These are phyloP conservation scores for Daldinia childiae DNA, from an alignment of 495 filamentous ascomycete genomes.

Conservation along the genomic window DNA sequence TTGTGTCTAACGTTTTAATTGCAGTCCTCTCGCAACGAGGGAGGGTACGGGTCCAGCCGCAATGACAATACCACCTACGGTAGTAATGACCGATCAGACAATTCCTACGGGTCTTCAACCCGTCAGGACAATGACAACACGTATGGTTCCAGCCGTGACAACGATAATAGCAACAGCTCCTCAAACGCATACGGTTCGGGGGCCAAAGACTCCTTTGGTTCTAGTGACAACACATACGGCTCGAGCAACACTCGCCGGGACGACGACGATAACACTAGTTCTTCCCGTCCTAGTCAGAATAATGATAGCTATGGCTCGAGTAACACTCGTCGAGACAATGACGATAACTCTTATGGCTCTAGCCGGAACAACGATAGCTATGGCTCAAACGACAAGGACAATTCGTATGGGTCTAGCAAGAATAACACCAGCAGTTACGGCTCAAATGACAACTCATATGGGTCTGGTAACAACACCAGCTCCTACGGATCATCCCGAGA, in stretches of 20 bases:
- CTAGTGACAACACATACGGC: conserved; percentile 37
- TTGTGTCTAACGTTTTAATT: background rate
- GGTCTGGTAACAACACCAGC: conserved; percentile 28
- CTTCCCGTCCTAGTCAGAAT: conserved; percentile 23
- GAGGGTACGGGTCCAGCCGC: background rate
- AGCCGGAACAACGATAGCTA: conserved; percentile 29
- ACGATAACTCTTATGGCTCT: conserved; percentile 30
- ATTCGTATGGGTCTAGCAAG: conserved; percentile 22
- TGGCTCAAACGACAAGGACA: conserved; percentile 26
- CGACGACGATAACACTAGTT: background rate
- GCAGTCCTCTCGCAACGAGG: conserved; percentile 11
- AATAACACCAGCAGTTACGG: conserved; percentile 24
- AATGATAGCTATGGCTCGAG: conserved; percentile 32
- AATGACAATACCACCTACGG: background rate
- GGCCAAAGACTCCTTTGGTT: conserved; percentile 32
- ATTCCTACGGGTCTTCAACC: conserved; percentile 28
- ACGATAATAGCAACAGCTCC: conserved; percentile 19
- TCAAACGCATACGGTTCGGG: conserved; percentile 33
- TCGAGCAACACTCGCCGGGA: conserved; percentile 32
- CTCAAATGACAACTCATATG: conserved; percentile 27
- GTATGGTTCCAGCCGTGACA: conserved; percentile 13
- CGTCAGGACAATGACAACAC: conserved; percentile 38
- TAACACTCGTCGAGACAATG: conserved; percentile 15
- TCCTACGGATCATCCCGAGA: conserved; percentile 34
- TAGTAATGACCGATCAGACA: conserved; percentile 1